Evolutionary conservation across 108 stramenopile genomes (phyloP).

Genomic region (Fragilariopsis cylindrus): DNA sequence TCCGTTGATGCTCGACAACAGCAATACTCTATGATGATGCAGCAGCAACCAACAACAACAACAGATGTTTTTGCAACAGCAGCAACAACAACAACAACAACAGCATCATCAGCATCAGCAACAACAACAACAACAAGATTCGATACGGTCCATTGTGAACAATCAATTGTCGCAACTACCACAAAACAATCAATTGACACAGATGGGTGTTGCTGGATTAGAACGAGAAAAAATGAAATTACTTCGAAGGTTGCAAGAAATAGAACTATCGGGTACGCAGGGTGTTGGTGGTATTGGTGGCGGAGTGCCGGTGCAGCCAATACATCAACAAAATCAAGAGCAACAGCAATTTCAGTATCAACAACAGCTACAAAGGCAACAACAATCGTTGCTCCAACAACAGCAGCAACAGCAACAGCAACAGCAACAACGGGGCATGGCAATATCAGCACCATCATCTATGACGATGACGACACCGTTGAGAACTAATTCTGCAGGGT

Average conservation of each 20-base stretch:
- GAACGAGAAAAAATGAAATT: slow-evolving; percentile 32
- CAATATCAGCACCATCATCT: background rate
- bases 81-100: slow-evolving; percentile 12
- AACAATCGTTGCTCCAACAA: background rate
- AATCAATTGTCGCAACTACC: slow-evolving; percentile 5
- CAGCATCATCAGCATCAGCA: background rate
- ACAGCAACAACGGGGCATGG: slow-evolving; percentile 5
- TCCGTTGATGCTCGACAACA: background rate
- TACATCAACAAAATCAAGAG: background rate
- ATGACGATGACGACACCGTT: background rate
- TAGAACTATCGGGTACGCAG: slow-evolving; percentile 6
- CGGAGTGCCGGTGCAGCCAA: background rate
- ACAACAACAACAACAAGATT: slow-evolving; percentile 1
- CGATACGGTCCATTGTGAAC: slow-evolving; percentile 3
- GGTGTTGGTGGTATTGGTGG: background rate
- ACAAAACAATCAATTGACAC: background rate
- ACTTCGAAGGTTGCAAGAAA: slow-evolving; percentile 21
- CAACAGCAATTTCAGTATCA: background rate
- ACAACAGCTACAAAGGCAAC: slow-evolving; percentile 17
- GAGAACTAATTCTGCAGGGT: background rate
- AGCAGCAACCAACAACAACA: background rate
- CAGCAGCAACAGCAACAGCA: background rate
- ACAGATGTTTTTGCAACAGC: slow-evolving; percentile 2
- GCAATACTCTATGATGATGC: background rate
- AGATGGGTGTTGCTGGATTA: background rate